A percentile compares a stretch with the other conserved stretches of the same genome.
phyloP scores from a whole-genome alignment of 768 basidiomycete genomes.

The Mycena alexandri region DNA sequence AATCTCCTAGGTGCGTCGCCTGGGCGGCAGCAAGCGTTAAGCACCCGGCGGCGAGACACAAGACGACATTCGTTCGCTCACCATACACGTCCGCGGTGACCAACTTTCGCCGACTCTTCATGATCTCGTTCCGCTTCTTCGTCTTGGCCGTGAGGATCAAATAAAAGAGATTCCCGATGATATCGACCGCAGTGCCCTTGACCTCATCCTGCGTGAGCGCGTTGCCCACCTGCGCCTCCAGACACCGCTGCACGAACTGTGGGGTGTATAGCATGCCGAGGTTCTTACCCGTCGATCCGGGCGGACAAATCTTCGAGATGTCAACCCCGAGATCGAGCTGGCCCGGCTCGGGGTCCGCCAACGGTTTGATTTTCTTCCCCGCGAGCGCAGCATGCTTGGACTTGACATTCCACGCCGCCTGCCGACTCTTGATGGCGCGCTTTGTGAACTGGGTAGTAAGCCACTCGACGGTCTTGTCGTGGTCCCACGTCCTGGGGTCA shows the following conservation, averaged over 20 bases:
- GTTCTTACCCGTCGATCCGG: slow-evolving; percentile 45
- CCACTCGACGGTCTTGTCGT: slow-evolving; percentile 45
- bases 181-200: slow-evolving; percentile 39
- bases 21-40: neutral
- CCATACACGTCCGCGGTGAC: slow-evolving; percentile 41
- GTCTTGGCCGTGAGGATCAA: slow-evolving; percentile 49
- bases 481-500: slow-evolving; percentile 52
- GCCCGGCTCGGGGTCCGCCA: slow-evolving; percentile 7
- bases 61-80: slow-evolving; percentile 22
- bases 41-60: neutral
- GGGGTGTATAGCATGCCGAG: slow-evolving; percentile 46
- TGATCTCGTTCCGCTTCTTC: slow-evolving; percentile 45
- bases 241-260: slow-evolving; percentile 47
- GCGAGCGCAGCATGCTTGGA: slow-evolving; percentile 17
- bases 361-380: slow-evolving; percentile 26
- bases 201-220: slow-evolving; percentile 37
- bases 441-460: slow-evolving; percentile 43
- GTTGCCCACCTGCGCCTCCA: slow-evolving; percentile 36
- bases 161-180: slow-evolving; percentile 44
- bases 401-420: slow-evolving; percentile 30
- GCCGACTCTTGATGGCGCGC: slow-evolving; percentile 29
- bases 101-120: slow-evolving; percentile 48
- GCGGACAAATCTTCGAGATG: slow-evolving; percentile 45
- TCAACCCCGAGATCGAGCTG: slow-evolving; percentile 42
- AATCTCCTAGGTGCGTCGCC: slow-evolving; percentile 20